Evolutionary conservation across 176 grass and related monocot genomes (phyloP), one percentile per base, ranked within the genome.

Genomic region (Avena atlantica): DNA sequence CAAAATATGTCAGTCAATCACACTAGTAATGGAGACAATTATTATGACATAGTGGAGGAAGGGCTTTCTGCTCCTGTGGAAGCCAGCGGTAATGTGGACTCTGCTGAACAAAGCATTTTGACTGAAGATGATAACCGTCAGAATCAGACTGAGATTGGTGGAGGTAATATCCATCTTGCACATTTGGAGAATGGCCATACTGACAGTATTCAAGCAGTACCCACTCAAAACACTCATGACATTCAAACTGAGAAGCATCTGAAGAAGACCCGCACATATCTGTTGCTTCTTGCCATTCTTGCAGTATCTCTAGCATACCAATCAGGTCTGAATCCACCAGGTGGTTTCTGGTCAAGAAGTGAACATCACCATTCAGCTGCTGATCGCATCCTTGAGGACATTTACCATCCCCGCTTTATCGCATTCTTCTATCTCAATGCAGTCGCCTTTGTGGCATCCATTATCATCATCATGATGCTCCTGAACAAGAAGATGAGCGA

Each of bases 271-370:
- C 82, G 70, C 8, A 91, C 69, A 47, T 47, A 70, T 81, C 25
- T 91, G 1, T 52, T 91, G 14, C 85, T 91, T 60, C 86, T 91
- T 21, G 76, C 82, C 69, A 91, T 88, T 78, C 86, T 88, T 85
- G 77, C 86, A 63, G 86, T 81, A 55, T 91, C 90, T 27, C 44
- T 88, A 24, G 61, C 90, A 11, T 88, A 91, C 14, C 90, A 91
- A 25, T 88, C 90, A 53, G 86, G 82, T 77, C 12, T 91, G 12
- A 88, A 85, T 85, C 90, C 90, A 77, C 90, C 90, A 55, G 90
- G 90, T 70, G 86, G 77, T 25, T 91, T 91, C 70, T 91, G 45
- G 45, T 48, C 45, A 48, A 48, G 45, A 48, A 48, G 45, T 48
- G 45, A 48, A 48, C 8, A 48, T 24, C 12, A 81, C 42, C 77